phyloP scores from a whole-genome alignment of 495 filamentous ascomycete genomes.

The Penicillium bialowiezense region DNA sequence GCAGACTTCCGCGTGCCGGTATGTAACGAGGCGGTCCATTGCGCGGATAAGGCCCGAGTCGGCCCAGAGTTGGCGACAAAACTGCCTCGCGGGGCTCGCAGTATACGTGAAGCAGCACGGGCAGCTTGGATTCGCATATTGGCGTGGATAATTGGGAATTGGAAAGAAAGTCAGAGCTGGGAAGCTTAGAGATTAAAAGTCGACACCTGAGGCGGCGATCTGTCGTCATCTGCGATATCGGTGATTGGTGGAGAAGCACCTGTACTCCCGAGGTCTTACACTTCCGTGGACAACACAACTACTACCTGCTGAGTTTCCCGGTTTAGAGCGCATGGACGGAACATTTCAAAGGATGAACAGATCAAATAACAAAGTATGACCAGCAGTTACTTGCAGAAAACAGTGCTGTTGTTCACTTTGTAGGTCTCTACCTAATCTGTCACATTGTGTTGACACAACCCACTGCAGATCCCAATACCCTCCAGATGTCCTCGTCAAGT shows the following conservation, averaged over 20 bases:
- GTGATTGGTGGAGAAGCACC: slow-evolving; percentile 15
- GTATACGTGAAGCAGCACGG: slow-evolving; percentile 22
- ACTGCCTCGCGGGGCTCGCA: slow-evolving; percentile 15
- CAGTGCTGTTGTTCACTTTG: too few relatives aligned
- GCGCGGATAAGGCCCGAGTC: slow-evolving; percentile 22
- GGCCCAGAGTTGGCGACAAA: slow-evolving; percentile 7
- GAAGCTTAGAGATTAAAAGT: neutral
- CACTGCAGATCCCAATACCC: too few relatives aligned
- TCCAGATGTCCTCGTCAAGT: too few relatives aligned
- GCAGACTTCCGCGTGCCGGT: slow-evolving; percentile 28
- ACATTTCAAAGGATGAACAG: too few relatives aligned
- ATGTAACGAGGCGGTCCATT: slow-evolving; percentile 21
- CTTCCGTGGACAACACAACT: too few relatives aligned
- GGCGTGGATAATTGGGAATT: neutral
- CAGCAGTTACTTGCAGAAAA: too few relatives aligned
- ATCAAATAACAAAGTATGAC: too few relatives aligned
- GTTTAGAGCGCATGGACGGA: too few relatives aligned
- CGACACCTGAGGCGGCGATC: slow-evolving; percentile 3
- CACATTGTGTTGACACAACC: too few relatives aligned
- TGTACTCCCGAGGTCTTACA: neutral
- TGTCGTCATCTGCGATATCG: slow-evolving; percentile 20
- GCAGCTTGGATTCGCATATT: slow-evolving; percentile 24
- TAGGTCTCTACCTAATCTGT: too few relatives aligned
- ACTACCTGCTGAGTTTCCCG: too few relatives aligned
- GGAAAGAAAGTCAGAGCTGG: neutral